Base-by-base conservation (phyloP, 306 rosid genomes). In the Begonia loranthoides region DNA sequence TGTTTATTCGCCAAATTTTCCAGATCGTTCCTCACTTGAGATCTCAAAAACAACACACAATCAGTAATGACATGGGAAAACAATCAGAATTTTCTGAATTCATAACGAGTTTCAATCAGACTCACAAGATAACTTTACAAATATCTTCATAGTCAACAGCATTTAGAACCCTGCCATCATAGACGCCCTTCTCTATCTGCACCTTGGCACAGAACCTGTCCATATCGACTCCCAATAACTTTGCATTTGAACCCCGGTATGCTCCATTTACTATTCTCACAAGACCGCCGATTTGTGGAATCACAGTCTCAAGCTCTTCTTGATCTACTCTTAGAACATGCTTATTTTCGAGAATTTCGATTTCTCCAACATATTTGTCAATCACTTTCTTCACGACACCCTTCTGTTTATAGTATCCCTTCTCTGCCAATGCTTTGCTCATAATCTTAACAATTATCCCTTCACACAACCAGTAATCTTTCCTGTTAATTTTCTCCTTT, bases 221-320 rank as follows among this genome's bases (percentile, higher is more conserved):
- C 0, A 77, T 85, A 52, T 80, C 85, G 50, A 85, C 90, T 0
- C 78, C 85, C 65, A 90, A 49, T 41, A 85, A 64, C 76, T 71
- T 77, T 1, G 82, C 97, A 50, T 44, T 64, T 3, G 81, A 86
- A 50, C 97, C 87, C 4, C 94, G 77, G 54, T 90, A 90, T 0
- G 97, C 95, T 4, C 97, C 97, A 14, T 90, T 90, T 17, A 85
- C 90, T 43, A 90, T 73, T 76, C 74, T 82, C n/a, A 90, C 90
- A 17, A 79, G 77, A 10, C 90, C 76, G 43, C 97, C 95, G 66
- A 85, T 77, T 56, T 76, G 90, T 0, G 94, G 97, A 60, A 89
- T 89, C 69, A 89, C 97, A 3, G 94, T 82, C 68, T 85, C 95
- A 19, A 89, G 87, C 74, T 85, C 95, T 49, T 56, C 68, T 56